Conservation (phyloP, 441 rosid genomes). For the Jatropha multifida region DNA sequence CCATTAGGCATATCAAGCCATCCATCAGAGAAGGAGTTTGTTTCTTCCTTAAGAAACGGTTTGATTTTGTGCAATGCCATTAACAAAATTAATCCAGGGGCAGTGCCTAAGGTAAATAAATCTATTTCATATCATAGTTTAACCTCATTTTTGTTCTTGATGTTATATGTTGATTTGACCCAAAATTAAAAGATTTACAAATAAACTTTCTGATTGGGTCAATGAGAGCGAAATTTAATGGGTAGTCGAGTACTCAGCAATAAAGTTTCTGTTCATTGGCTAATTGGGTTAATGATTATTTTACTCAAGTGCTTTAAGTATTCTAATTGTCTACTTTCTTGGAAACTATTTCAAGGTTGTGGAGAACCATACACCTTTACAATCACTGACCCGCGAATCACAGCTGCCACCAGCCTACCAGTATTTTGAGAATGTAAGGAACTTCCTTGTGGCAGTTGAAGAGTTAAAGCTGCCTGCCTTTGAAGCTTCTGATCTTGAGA, state of each 20-base stretch:
- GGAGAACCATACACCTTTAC: slow-evolving; percentile 51
- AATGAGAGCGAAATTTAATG: neutral
- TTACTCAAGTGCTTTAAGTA: neutral
- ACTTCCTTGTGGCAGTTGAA: slow-evolving; percentile 79
- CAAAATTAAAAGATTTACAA: neutral
- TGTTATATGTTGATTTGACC: neutral
- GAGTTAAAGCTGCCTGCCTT: slow-evolving; percentile 83
- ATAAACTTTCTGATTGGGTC: neutral
- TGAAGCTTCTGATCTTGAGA: slow-evolving; percentile 96
- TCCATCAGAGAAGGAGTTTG: slow-evolving; percentile 78
- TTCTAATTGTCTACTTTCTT: slow-evolving; percentile 6
- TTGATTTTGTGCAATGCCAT: slow-evolving; percentile 73
- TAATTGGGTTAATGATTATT: neutral
- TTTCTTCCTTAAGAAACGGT: slow-evolving; percentile 88
- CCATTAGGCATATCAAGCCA: slow-evolving; percentile 52
- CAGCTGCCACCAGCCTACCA: slow-evolving; percentile 85
- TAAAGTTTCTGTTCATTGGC: neutral
- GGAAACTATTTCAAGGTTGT: slow-evolving; percentile 55
- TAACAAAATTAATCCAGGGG: slow-evolving; percentile 79
- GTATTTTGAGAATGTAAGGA: slow-evolving; percentile 84
- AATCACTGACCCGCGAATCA: slow-evolving; percentile 48
- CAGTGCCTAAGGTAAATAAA: slow-evolving; percentile 66
- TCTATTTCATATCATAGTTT: neutral
- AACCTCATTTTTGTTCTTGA: too few relatives aligned
- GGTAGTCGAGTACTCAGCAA: neutral